phyloP scores from a whole-genome alignment of 192 early-diverging fungal species.

The Coemansia sp. region DNA sequence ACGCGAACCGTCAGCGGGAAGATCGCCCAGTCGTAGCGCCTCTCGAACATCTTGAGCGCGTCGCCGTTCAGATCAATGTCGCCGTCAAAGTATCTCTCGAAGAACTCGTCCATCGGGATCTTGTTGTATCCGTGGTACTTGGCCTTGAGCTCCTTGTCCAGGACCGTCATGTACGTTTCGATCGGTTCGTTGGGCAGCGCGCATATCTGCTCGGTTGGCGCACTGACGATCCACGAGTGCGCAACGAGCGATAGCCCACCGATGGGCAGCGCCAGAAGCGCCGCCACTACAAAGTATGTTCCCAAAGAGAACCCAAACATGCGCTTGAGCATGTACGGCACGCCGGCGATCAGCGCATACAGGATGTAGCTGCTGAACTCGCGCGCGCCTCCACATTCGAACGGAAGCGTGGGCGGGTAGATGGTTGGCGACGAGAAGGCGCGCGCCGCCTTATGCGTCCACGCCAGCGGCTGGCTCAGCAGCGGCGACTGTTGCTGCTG shows the following conservation, averaged over 20 bases:
- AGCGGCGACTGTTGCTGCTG: neutral
- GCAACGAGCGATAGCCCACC: conserved; percentile 70
- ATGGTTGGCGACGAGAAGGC: conserved; percentile 44
- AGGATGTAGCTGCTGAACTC: conserved; percentile 77
- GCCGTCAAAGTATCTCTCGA: conserved; percentile 94
- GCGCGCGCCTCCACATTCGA: conserved; percentile 84
- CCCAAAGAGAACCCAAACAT: conserved; percentile 64
- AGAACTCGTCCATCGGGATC: conserved; percentile 98
- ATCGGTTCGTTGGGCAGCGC: conserved; percentile 77
- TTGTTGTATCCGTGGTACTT: conserved; percentile 75
- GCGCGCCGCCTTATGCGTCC: conserved; percentile 21
- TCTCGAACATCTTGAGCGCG: conserved; percentile 83
- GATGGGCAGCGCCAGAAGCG: conserved; percentile 67
- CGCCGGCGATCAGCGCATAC: conserved; percentile 58
- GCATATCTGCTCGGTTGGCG: conserved; percentile 61
- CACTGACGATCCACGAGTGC: conserved; percentile 65
- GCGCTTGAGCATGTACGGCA: conserved; percentile 68
- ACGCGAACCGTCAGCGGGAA: conserved; percentile 86
- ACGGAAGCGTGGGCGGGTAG: conserved; percentile 55
- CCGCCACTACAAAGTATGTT: conserved; percentile 60
- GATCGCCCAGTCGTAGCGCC: conserved; percentile 90
- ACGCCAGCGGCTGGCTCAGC: conserved; percentile 2
- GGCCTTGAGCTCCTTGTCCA: conserved; percentile 73
- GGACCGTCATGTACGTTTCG: conserved; percentile 89
- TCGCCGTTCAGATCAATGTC: conserved; percentile 92